Percentiles rank a stretch among this genome's conserved stretches.
These are phyloP conservation scores for Spathaspora girioi DNA, from an alignment of 805 yeast species.

Conservation along the genomic window DNA sequence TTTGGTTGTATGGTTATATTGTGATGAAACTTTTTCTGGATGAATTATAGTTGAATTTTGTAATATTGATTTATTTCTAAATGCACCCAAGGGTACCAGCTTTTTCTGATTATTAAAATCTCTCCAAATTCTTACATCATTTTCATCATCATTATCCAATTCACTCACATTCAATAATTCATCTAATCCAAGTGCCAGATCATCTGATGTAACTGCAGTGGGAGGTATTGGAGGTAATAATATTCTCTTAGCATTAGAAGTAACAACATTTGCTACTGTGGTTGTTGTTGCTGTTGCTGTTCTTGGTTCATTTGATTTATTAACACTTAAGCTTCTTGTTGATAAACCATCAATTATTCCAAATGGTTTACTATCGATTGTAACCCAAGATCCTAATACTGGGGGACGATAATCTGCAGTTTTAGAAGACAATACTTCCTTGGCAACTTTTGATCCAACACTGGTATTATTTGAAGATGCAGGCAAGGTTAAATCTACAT, in stretches of 20 bases:
- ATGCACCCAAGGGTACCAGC: conserved; percentile 79
- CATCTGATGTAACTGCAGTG: background rate
- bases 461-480: conserved; percentile 56
- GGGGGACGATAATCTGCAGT: conserved; percentile 89
- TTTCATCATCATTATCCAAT: conserved; percentile 67
- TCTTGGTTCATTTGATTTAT: conserved; percentile 7
- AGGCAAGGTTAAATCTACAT: conserved; percentile 84
- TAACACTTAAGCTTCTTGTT: conserved; percentile 65
- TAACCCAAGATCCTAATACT: conserved; percentile 86
- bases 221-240: conserved; percentile 22
- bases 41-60: conserved; percentile 18
- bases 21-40: background rate
- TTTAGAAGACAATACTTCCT: conserved; percentile 87
- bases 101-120: conserved; percentile 40
- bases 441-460: conserved; percentile 75
- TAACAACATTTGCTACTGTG: background rate
- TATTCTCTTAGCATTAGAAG: conserved; percentile 13
- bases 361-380: conserved; percentile 74
- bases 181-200: conserved; percentile 51
- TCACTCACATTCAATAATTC: conserved; percentile 87
- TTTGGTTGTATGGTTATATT: conserved; percentile 1
- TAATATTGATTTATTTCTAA: conserved; percentile 62
- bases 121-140: conserved; percentile 47
- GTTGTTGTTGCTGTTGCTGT: conserved; percentile 1
- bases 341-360: conserved; percentile 94